Conservation (phyloP, 257 asterid genomes). For the Gynochthodes officinalis region DNA sequence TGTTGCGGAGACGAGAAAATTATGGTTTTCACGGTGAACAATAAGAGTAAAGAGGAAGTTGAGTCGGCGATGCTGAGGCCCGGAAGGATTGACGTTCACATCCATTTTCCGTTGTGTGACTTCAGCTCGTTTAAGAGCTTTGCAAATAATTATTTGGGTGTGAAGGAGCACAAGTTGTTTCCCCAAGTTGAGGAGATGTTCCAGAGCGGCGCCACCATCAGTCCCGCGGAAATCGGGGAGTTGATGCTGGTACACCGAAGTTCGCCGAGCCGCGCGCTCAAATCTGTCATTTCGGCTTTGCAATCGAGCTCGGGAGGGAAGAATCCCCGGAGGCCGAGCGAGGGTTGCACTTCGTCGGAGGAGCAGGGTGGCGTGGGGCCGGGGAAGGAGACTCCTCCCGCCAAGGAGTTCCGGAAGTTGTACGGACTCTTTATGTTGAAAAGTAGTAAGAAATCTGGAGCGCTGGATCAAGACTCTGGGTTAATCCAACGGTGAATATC, state of each 20-base stretch:
- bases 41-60: conserved; percentile 47
- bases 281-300: conserved; percentile 72
- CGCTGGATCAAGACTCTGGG: conserved; percentile 43
- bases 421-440: conserved; percentile 56
- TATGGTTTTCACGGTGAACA: conserved; percentile 71
- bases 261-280: conserved; percentile 79
- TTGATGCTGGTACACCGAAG: conserved; percentile 83
- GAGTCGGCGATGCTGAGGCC: conserved; percentile 69
- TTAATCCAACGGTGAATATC: conserved; percentile 38
- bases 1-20: conserved; percentile 79
- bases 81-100: conserved; percentile 78
- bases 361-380: conserved; percentile 49
- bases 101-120: conserved; percentile 77
- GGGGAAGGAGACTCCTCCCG: conserved; percentile 54
- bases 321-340: conserved; percentile 23
- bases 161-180: conserved; percentile 74
- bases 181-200: conserved; percentile 75
- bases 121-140: conserved; percentile 62
- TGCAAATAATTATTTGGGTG: conserved; percentile 73
- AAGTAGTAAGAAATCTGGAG: conserved; percentile 49
- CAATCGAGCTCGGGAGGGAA: conserved; percentile 31
- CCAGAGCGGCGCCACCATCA: conserved; percentile 69
- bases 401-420: conserved; percentile 53
- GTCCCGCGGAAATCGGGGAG: conserved; percentile 83
- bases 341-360: conserved; percentile 31